Conservation (phyloP, 2,329 filamentous ascomycete genomes). For the Pseudonectria foliicola region DNA sequence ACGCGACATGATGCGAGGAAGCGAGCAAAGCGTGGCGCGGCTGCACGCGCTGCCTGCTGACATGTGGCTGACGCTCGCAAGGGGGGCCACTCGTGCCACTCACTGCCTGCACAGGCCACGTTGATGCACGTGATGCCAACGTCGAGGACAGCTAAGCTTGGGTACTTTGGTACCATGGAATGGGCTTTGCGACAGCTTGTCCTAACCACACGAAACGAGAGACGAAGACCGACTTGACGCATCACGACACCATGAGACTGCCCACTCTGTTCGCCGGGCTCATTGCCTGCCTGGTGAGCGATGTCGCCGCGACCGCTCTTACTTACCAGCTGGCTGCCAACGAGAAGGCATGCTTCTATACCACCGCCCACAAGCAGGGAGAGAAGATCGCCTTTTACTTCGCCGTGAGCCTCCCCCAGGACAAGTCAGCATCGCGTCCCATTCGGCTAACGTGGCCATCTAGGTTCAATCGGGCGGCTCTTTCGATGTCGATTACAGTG, state of each 20-base stretch:
- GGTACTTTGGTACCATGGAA: conserved; percentile 8
- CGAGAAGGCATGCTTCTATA: conserved; percentile 95
- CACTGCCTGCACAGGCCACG: conserved; percentile 17
- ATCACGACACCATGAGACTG: conserved; percentile 52
- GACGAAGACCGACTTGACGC: conserved; percentile 19
- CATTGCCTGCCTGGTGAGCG: conserved; percentile 61
- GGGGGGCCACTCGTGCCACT: too few relatives aligned
- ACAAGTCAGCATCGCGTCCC: not conserved
- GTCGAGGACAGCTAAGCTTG: conserved; percentile 23
- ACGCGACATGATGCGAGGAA: too few relatives aligned
- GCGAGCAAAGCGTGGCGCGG: too few relatives aligned
- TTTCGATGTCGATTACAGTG: conserved; percentile 92
- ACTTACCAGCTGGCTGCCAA: conserved; percentile 88
- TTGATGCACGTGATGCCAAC: conserved; percentile 5
- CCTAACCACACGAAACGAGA: conserved; percentile 19
- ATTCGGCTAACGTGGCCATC: conserved; percentile 5
- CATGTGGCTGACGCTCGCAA: conserved; percentile 14
- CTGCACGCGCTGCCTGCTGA: not conserved
- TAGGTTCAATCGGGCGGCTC: conserved; percentile 97
- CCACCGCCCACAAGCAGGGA: conserved; percentile 66
- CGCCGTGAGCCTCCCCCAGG: conserved; percentile 57
- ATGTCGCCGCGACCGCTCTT: conserved; percentile 78
- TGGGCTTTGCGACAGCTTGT: conserved; percentile 23
- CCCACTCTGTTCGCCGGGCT: conserved; percentile 57
- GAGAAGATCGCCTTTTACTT: conserved; percentile 98